These are phyloP conservation scores for Apiospora kogelbergensis DNA, from an alignment of 2,329 filamentous ascomycete genomes.

Conservation along the genomic window DNA sequence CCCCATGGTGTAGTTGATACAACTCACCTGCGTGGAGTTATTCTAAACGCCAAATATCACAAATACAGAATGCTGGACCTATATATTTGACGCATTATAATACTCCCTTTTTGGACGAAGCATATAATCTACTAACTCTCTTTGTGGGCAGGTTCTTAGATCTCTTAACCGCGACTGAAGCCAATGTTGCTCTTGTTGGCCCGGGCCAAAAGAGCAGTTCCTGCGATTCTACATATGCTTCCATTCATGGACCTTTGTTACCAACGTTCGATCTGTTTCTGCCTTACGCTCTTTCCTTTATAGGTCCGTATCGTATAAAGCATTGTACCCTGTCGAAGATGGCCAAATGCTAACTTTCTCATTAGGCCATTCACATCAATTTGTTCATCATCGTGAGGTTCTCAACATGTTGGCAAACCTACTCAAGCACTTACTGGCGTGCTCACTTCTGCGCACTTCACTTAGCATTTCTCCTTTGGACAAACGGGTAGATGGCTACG, in stretches of 20 bases:
- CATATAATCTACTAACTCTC: not conserved
- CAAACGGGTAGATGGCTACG: not conserved
- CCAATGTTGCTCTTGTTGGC: not conserved
- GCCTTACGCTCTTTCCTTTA: not conserved
- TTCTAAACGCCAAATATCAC: not conserved
- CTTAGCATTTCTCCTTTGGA: not conserved
- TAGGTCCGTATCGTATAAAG: not conserved
- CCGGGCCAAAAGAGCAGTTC: not conserved
- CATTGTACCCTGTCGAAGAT: not conserved
- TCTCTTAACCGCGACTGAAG: not conserved
- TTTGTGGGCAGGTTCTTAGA: not conserved
- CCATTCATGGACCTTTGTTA: not conserved
- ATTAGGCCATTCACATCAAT: not conserved
- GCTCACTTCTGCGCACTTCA: constrained; percentile 4
- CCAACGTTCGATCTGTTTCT: not conserved
- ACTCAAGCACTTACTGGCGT: not conserved
- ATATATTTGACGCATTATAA: not conserved
- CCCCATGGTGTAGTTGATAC: not conserved
- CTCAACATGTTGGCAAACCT: not conserved
- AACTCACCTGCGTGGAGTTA: not conserved
- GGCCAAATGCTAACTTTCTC: not conserved
- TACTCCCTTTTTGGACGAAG: not conserved
- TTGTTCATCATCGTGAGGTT: not conserved
- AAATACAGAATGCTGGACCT: not conserved
- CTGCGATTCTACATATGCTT: not conserved